Conservation (phyloP, 352 stramenopile species). For the Phytophthora idaei region DNA sequence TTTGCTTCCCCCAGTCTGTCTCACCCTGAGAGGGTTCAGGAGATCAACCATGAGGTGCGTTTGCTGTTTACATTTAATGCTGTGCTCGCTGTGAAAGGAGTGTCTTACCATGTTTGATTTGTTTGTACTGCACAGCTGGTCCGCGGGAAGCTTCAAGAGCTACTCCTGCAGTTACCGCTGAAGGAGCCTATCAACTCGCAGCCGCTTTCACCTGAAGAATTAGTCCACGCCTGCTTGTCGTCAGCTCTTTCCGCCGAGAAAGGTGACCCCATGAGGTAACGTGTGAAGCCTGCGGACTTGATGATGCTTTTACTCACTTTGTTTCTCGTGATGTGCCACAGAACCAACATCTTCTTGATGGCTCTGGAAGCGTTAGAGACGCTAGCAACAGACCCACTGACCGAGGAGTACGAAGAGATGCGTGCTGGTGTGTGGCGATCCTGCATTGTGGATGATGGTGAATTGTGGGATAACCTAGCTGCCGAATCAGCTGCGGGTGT, state of each 20-base stretch:
- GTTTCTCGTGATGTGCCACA: constrained; percentile 18
- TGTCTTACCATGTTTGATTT: constrained; percentile 17
- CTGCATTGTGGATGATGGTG: constrained; percentile 56
- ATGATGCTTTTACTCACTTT: constrained; percentile 1
- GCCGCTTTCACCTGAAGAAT: constrained; percentile 48
- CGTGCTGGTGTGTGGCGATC: constrained; percentile 59
- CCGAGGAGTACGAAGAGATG: constrained; percentile 52
- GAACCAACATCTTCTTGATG: constrained; percentile 74
- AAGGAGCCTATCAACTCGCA: constrained; percentile 40
- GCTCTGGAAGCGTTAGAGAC: constrained; percentile 71
- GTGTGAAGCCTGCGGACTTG: neutral
- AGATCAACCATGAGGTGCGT: constrained; percentile 71
- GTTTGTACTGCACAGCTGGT: constrained; percentile 44
- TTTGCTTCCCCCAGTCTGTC: constrained; percentile 54
- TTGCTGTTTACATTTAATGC: neutral
- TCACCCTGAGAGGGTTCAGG: constrained; percentile 42
- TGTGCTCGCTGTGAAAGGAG: neutral
- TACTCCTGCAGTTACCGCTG: constrained; percentile 64
- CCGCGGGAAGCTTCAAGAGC: constrained; percentile 61
- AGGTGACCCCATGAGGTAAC: constrained; percentile 62
- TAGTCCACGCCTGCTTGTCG: constrained; percentile 59
- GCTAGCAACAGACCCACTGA: constrained; percentile 37
- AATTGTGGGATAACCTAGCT: constrained; percentile 64
- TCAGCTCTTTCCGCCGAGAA: constrained; percentile 44
- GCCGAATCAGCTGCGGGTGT: constrained; percentile 54